These are phyloP conservation scores for Cystofilobasidium capitatum DNA, from an alignment of 768 basidiomycete species.

Conservation along the genomic window DNA sequence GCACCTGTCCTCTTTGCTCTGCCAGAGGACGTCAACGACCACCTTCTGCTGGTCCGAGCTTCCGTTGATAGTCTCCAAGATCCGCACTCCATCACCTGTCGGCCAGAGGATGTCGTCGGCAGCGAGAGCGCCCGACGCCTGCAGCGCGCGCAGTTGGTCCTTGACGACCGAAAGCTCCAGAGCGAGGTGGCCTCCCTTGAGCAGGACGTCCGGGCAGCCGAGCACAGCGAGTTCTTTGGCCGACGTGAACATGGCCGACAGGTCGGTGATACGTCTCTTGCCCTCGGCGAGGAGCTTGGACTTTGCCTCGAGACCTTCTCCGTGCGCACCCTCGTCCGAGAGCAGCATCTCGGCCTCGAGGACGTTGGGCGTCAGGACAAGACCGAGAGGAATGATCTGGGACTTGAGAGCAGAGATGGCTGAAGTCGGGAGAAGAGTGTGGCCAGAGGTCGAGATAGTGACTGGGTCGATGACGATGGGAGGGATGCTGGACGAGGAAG, in stretches of 20 bases:
- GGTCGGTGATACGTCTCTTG: slow-evolving; percentile 29
- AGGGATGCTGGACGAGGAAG: background rate
- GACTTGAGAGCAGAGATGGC: slow-evolving; percentile 54
- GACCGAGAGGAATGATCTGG: slow-evolving; percentile 61
- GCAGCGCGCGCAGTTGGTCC: slow-evolving; percentile 41
- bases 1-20: slow-evolving; percentile 31
- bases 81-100: slow-evolving; percentile 3
- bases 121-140: slow-evolving; percentile 36
- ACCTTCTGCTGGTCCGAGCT: slow-evolving; percentile 32
- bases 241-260: slow-evolving; percentile 56
- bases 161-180: slow-evolving; percentile 46
- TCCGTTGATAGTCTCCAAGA: slow-evolving; percentile 10
- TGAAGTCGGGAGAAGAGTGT: slow-evolving; percentile 58
- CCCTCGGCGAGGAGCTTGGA: slow-evolving; percentile 10
- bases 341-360: slow-evolving; percentile 62
- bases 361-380: slow-evolving; percentile 75
- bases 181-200: slow-evolving; percentile 76
- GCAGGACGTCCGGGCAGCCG: slow-evolving; percentile 53
- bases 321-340: slow-evolving; percentile 42
- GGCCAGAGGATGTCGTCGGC: slow-evolving; percentile 19
- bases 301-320: slow-evolving; percentile 37
- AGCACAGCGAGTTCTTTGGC: slow-evolving; percentile 46
- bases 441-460: slow-evolving; percentile 81
- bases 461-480: slow-evolving; percentile 79
- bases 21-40: slow-evolving; percentile 58